Conservation (phyloP, 116 monocot genomes). For the Cymodocea nodosa region DNA sequence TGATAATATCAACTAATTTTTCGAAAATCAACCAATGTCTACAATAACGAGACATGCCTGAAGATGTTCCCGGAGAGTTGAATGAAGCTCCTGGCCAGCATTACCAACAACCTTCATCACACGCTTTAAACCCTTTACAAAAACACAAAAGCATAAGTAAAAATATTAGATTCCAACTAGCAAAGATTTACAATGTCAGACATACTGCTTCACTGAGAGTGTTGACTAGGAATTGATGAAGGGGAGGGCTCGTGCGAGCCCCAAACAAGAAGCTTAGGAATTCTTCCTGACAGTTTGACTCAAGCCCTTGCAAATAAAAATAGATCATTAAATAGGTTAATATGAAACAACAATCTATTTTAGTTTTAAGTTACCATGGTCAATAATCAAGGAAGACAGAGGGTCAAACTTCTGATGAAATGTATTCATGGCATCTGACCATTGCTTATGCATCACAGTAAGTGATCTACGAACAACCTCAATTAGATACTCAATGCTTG, state of each 20-base stretch:
- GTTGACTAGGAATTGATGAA: slow-evolving; percentile 91
- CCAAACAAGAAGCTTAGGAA: slow-evolving; percentile 85
- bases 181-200: neutral
- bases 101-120: slow-evolving; percentile 51
- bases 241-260: slow-evolving; percentile 70
- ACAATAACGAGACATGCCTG: slow-evolving; percentile 29
- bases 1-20: neutral
- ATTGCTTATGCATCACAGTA: slow-evolving; percentile 76
- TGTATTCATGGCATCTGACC: slow-evolving; percentile 70
- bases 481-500: slow-evolving; percentile 81
- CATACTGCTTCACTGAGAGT: slow-evolving; percentile 86
- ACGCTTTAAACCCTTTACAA: slow-evolving; percentile 72
- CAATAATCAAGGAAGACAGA: slow-evolving; percentile 50
- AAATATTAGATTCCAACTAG: neutral
- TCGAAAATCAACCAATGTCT: neutral
- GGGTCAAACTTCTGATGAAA: slow-evolving; percentile 72
- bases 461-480: slow-evolving; percentile 72
- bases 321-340: neutral
- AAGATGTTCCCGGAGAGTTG: slow-evolving; percentile 70
- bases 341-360: neutral
- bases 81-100: slow-evolving; percentile 77
- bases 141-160: slow-evolving; percentile 1
- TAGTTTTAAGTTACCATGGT: slow-evolving; percentile 48
- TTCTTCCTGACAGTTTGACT: slow-evolving; percentile 71
- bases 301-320: slow-evolving; percentile 28